Evolutionary conservation across 2,329 filamentous ascomycete species (phyloP).

Genomic region (Thelonectria olida): DNA sequence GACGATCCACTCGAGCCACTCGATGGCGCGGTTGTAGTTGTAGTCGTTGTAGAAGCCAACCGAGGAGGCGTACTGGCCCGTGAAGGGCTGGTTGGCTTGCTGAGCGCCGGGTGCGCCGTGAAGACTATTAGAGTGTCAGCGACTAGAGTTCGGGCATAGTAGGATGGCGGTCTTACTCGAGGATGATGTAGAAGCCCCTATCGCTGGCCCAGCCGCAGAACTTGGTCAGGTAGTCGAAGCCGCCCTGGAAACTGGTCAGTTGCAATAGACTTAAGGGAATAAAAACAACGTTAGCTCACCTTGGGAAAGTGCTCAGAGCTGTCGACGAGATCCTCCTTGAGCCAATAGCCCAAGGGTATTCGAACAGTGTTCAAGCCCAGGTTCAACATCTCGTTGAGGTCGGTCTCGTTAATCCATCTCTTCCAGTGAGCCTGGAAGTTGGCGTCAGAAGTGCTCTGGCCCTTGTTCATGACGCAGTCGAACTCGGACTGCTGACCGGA

Average conservation of each 20-base stretch:
- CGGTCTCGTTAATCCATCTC: constrained; percentile 57
- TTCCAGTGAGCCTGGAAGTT: constrained; percentile 61
- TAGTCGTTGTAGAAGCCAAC: constrained; percentile 65
- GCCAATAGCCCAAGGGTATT: constrained; percentile 65
- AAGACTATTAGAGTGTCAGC: constrained; percentile 39
- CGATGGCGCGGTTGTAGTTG: constrained; percentile 63
- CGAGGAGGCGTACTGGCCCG: constrained; percentile 47
- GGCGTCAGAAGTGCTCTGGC: constrained; percentile 55
- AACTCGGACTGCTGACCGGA: constrained; percentile 57
- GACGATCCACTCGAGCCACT: constrained; percentile 66
- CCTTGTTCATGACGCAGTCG: constrained; percentile 60
- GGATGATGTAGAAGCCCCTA: constrained; percentile 61
- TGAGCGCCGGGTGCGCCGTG: constrained; percentile 63
- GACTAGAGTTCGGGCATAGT: accelerated
- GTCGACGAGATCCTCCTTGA: constrained; percentile 59
- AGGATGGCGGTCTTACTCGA: constrained; percentile 48
- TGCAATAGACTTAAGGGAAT: too few relatives aligned
- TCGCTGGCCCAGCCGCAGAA: constrained; percentile 59
- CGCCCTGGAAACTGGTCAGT: too few relatives aligned
- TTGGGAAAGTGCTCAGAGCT: constrained; percentile 60
- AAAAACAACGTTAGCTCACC: constrained; percentile 19
- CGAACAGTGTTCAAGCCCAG: constrained; percentile 63
- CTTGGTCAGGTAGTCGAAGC: constrained; percentile 55
- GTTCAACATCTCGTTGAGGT: constrained; percentile 58
- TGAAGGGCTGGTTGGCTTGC: constrained; percentile 55